Percentiles rank a stretch among this genome's conserved stretches.
Conservation (phyloP, 1,284 basidiomycete species). For the Macrocystidia cucumis region DNA sequence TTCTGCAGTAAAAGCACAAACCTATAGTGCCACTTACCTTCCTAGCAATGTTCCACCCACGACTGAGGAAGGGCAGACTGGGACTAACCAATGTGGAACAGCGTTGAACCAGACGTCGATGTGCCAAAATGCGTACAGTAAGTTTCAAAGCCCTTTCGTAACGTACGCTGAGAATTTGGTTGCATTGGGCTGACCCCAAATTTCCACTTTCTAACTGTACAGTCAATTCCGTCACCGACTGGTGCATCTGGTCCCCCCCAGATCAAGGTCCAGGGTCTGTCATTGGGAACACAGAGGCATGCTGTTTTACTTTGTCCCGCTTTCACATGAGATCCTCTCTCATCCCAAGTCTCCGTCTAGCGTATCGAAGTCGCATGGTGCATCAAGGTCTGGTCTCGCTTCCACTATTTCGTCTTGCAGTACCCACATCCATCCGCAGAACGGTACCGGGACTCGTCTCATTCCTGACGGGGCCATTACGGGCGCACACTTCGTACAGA, state of each 20-base stretch:
- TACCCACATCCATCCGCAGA: constrained; percentile 18
- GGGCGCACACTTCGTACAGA: constrained; percentile 65
- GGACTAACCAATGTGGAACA: constrained; percentile 61
- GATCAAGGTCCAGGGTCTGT: constrained; percentile 41
- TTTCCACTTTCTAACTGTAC: constrained; percentile 7
- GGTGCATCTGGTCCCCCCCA: constrained; percentile 43
- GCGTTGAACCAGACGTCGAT: constrained; percentile 45
- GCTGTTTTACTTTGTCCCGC: constrained; percentile 8
- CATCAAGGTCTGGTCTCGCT: constrained; percentile 32
- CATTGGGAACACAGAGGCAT: constrained; percentile 52
- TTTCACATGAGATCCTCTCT: constrained; percentile 5
- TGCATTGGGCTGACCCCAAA: neutral
- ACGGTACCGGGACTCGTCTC: constrained; percentile 59
- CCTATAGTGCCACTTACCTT: constrained; percentile 36
- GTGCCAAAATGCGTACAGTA: constrained; percentile 64
- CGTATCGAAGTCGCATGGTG: constrained; percentile 68
- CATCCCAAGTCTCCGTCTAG: constrained; percentile 21
- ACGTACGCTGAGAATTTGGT: too few species aligned
- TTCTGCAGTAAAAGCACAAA: constrained; percentile 17
- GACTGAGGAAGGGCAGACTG: constrained; percentile 55
- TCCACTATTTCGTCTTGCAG: constrained; percentile 3
- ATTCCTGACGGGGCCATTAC: constrained; percentile 72
- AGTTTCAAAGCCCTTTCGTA: constrained; percentile 11
- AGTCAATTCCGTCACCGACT: constrained; percentile 63
- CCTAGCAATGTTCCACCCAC: constrained; percentile 38